These are phyloP conservation scores for Toxicodendron radicans DNA, from an alignment of 345 rosid genomes.

Conservation along the genomic window DNA sequence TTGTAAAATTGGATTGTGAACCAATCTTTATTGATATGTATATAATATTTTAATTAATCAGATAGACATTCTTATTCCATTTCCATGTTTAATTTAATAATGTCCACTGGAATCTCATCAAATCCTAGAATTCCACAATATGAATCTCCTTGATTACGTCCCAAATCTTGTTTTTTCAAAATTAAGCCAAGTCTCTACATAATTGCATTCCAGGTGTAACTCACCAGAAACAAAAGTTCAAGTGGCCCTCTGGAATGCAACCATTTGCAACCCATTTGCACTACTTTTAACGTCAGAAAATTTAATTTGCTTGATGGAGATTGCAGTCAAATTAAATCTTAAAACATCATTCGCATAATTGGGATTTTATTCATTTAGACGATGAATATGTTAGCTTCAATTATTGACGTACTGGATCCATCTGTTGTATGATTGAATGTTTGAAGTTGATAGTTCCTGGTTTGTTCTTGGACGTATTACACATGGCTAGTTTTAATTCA, in stretches of 20 bases:
- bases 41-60: too few relatives aligned
- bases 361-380: too few relatives aligned
- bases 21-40: too few relatives aligned
- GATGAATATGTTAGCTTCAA: too few relatives aligned
- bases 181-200: neutral
- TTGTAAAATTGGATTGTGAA: too few relatives aligned
- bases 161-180: neutral
- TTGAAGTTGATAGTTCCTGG: too few relatives aligned
- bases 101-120: neutral
- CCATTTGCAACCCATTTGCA: neutral
- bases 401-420: too few relatives aligned
- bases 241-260: neutral
- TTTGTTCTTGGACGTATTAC: neutral
- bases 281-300: too few relatives aligned
- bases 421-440: too few relatives aligned
- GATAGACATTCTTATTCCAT: neutral
- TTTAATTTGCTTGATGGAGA: neutral
- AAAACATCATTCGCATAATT: too few relatives aligned
- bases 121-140: neutral
- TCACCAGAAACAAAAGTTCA: neutral
- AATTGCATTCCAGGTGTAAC: conserved; percentile 24
- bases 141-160: conserved; percentile 18
- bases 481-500: neutral
- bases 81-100: neutral
- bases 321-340: neutral